Conservation (phyloP, 768 basidiomycete genomes). For the Chalciporus chontae region DNA sequence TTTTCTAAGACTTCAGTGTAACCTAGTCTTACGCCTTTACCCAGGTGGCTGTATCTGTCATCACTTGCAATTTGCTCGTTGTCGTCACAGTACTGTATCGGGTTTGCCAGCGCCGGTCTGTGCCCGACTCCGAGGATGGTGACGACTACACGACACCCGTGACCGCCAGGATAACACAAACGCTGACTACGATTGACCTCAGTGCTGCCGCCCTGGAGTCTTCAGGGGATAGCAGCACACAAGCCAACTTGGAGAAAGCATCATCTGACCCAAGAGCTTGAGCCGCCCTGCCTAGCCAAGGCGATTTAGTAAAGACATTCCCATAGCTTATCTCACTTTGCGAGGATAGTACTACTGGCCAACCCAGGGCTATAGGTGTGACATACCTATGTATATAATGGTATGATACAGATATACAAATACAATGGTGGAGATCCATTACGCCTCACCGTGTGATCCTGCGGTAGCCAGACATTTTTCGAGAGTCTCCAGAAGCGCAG, state of each 20-base stretch:
- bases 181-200: slow-evolving; percentile 15
- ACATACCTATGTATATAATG: neutral
- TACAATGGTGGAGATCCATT: slow-evolving; percentile 6
- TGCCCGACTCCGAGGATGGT: slow-evolving; percentile 3
- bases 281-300: neutral
- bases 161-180: neutral
- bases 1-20: too few relatives aligned
- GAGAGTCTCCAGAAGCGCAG: slow-evolving; percentile 77
- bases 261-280: neutral
- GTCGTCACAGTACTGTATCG: slow-evolving; percentile 17
- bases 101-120: neutral
- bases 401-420: neutral
- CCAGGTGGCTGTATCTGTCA: slow-evolving; percentile 13
- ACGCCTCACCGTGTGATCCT: slow-evolving; percentile 1
- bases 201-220: neutral
- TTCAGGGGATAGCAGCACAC: neutral
- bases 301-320: too few relatives aligned
- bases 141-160: slow-evolving; percentile 10
- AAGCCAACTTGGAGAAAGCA: neutral
- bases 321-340: too few relatives aligned
- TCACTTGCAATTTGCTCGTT: slow-evolving; percentile 23
- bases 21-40: neutral
- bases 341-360: too few relatives aligned
- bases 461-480: slow-evolving; percentile 67
- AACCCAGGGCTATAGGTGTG: neutral